These are phyloP conservation scores for Epichloe elymi DNA, from an alignment of 2,329 filamentous ascomycete species.

Conservation along the genomic window DNA sequence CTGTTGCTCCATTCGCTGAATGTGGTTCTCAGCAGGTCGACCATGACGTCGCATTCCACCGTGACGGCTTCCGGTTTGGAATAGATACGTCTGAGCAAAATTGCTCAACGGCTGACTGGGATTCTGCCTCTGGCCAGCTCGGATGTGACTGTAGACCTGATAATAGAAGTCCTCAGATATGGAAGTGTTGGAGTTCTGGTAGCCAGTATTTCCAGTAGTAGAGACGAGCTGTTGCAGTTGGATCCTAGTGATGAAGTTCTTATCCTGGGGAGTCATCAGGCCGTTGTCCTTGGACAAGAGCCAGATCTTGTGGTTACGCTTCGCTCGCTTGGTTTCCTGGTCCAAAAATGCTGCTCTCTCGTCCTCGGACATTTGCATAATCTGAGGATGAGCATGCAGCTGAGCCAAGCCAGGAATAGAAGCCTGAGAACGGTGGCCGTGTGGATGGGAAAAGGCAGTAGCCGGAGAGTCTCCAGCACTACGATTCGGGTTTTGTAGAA, in stretches of 20 bases:
- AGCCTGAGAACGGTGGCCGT: slow-evolving; percentile 35
- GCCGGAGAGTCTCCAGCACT: slow-evolving; percentile 35
- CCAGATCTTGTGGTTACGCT: slow-evolving; percentile 97
- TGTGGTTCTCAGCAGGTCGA: slow-evolving; percentile 84
- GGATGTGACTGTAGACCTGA: slow-evolving; percentile 90
- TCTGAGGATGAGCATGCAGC: slow-evolving; percentile 22
- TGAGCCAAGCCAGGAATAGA: slow-evolving; percentile 27
- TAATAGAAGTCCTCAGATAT: slow-evolving; percentile 96
- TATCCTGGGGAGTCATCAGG: slow-evolving; percentile 96
- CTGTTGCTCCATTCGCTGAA: slow-evolving; percentile 98
- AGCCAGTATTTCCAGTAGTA: slow-evolving; percentile 75
- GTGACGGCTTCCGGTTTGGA: slow-evolving; percentile 80
- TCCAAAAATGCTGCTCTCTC: slow-evolving; percentile 74
- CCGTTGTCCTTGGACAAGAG: slow-evolving; percentile 88
- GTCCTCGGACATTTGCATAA: slow-evolving; percentile 67
- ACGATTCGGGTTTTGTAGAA: slow-evolving; percentile 67
- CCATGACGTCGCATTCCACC: slow-evolving; percentile 62
- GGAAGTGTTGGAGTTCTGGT: slow-evolving; percentile 65
- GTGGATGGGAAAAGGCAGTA: slow-evolving; percentile 22
- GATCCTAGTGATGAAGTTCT: slow-evolving; percentile 97
- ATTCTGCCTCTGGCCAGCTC: slow-evolving; percentile 77
- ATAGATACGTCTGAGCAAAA: slow-evolving; percentile 95
- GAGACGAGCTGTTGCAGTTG: slow-evolving; percentile 92
- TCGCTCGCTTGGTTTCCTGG: slow-evolving; percentile 88
- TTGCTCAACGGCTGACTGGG: slow-evolving; percentile 88